Evolutionary conservation across 73 alveolate genomes (phyloP), one percentile per base, ranked within the genome.

Genomic region (Stentor coeruleus): DNA sequence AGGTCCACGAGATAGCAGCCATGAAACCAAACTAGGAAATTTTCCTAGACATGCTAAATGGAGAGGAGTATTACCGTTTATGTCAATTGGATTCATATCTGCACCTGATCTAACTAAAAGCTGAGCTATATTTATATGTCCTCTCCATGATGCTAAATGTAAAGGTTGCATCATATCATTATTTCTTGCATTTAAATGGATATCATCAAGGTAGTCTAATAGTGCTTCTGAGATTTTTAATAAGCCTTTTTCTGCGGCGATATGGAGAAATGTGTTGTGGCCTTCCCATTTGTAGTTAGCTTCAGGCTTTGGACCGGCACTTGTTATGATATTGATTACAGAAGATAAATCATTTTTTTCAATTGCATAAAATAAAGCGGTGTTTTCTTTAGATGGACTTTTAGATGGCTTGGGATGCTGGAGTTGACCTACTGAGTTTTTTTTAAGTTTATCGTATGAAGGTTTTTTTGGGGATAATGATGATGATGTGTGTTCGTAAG

Each of bases 31-130:
- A 1, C 38, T 57, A 33, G 14, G 14, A 33, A 30, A 57, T 36
- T 26, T 14, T 20, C 35, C 20, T 36, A 15, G 38, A 0, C 59
- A 0, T 30, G 81, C 81, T 2, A 66, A 66, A 66, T 66, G 81
- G 30, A 66, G 35, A 66, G 81, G 81, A 1, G 81, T 66, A 30
- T 66, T 66, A 30, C 49, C 38, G 35, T 66, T 57, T 15, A 30
- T 66, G 35, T 66, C 81, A 30, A 57, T 66, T 30, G 30, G 59
- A 66, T 66, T 57, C 35, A 66, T 66, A 30, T 66, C 81, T 66
- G 81, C 81, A 30, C 81, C 81, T 66, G 49, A 66, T 2, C 38
- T 66, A 20, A 66, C 38, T 30, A 66, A 30, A 15, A 36, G 38
- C 35, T 66, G 59, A 33, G 49, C 38, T 66, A 66, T 14, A 15